Evolutionary conservation across 306 rosid species (phyloP), one percentile per base, ranked within the genome.

Genomic region (Ziziphus jujuba): DNA sequence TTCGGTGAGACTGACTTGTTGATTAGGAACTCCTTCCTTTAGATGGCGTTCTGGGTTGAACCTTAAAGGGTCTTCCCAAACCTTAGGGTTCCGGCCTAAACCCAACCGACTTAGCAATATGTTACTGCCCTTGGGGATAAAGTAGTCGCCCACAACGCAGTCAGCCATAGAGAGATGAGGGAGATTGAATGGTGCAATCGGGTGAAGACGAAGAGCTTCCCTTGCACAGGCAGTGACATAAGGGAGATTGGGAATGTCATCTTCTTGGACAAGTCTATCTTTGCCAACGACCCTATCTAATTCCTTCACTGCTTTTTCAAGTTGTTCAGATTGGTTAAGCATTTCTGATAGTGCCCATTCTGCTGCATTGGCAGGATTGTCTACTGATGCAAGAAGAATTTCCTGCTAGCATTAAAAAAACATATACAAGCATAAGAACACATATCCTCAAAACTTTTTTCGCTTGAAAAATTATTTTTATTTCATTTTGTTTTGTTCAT

Each of bases 131-230:
- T 83, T 83, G 7, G n/a, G n/a, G 55, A 84, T 78, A 31, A 76
- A 52, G 77, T 84, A 71, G 28, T 66, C 73, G 1, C 59, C 65
- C 1, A 87, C 73, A 0, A 23, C 5, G 1, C 50, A 44, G 14
- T 88, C 85, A 0, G 34, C 23, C 35, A 16, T 63, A 0, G 81
- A 63, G 4, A 79, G 70, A 44, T 85, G 87, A 2, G 95, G 87
- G 56, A 38, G 12, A 22, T 44, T 79, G 11, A 88, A 84, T 6
- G 80, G 50, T 0, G 31, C 70, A 3, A 75, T 36, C 1, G 89
- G 95, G 35, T 85, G 91, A 13, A 83, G 71, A 7, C 87, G 68
- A 22, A 77, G 21, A 7, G 81, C 76, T 69, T 82, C 84, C 72
- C 72, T 82, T 9, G 72, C 69, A 43, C 87, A 85, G 2, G 86